Base-by-base conservation (phyloP, 2,329 filamentous ascomycete genomes). In the Tolypocladium inflatum region DNA sequence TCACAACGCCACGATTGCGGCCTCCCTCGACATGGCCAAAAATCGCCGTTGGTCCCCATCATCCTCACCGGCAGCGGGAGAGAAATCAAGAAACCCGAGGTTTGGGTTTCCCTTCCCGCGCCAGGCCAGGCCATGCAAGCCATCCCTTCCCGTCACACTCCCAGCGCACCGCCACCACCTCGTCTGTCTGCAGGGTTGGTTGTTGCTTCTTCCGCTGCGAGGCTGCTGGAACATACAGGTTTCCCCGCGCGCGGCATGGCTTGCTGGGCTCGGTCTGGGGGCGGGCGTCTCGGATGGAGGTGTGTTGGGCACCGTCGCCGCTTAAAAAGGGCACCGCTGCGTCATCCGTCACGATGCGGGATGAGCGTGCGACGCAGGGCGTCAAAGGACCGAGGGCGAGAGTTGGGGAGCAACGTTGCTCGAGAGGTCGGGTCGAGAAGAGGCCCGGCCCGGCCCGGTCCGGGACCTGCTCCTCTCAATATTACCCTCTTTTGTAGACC, bases 391-490 rank as follows among this genome's bases (percentile, higher is more conserved):
- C 17, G 26, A n/a, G n/a, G 23, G 10, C 1, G 6, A 35, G 19
- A 21, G 17, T 13, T 21, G 17, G 30, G 48, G 21, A 35, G 30
- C 48, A 35, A 33, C 48, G 19, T n/a, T 35, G 30, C 48, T 21
- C 19, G 17, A n/a, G 9, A 30, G 19, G 48, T 51, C 30, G 9
- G 48, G 30, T n/a, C 19, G 48, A 35, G 30, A 51, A 30, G 30
- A 35, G 19, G 48, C 9, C 26, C 30, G 33, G 19, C 30, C 19
- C 48, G 19, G 30, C 9, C 48, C 13, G 26, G 30, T 11, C 26
- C n/a, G 19, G 17, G 5, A 13, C 5, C 19, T 17, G 19, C 1
- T 9, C 4, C 4, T 1, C 7, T n/a, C 3, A 2, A 2, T 21
- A n/a, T n/a, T n/a, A 9, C 48, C 30, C 2, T 35, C 30, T 15